Evolutionary conservation across 164 flowering plant genomes (phyloP).

Genomic region (Piper betle): DNA sequence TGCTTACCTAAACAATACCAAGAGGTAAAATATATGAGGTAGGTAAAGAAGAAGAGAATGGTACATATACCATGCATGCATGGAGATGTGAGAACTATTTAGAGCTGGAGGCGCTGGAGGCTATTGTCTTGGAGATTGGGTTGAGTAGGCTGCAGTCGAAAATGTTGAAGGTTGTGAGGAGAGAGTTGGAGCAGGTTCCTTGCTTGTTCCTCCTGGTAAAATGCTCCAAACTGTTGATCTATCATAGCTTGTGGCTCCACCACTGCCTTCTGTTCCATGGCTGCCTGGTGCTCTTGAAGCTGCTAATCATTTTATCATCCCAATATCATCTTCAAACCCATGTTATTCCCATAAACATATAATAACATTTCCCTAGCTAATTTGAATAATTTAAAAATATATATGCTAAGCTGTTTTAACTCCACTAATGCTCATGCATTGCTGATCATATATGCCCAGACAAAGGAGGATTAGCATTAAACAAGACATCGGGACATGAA

Average conservation of each 20-base stretch:
- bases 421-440: too few species aligned
- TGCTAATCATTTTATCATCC: slow-evolving; percentile 1
- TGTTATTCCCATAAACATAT: too few species aligned
- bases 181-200: slow-evolving; percentile 33
- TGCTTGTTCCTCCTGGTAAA: slow-evolving; percentile 26
- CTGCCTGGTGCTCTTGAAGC: slow-evolving; percentile 22
- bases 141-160: slow-evolving; percentile 38
- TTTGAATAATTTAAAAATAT: too few species aligned
- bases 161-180: slow-evolving; percentile 16
- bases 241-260: slow-evolving; percentile 19
- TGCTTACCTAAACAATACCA: too few species aligned
- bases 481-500: too few species aligned
- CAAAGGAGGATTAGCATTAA: too few species aligned
- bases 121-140: slow-evolving; percentile 35
- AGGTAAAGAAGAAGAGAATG: background rate
- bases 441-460: too few species aligned
- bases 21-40: too few species aligned
- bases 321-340: background rate
- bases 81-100: slow-evolving; percentile 1
- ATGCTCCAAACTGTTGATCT: slow-evolving; percentile 21
- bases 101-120: slow-evolving; percentile 17
- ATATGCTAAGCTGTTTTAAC: too few species aligned
- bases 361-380: too few species aligned
- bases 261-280: slow-evolving; percentile 22
- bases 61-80: background rate